phyloP scores from a whole-genome alignment of 352 stramenopile genomes.

The Phytophthora europaea region DNA sequence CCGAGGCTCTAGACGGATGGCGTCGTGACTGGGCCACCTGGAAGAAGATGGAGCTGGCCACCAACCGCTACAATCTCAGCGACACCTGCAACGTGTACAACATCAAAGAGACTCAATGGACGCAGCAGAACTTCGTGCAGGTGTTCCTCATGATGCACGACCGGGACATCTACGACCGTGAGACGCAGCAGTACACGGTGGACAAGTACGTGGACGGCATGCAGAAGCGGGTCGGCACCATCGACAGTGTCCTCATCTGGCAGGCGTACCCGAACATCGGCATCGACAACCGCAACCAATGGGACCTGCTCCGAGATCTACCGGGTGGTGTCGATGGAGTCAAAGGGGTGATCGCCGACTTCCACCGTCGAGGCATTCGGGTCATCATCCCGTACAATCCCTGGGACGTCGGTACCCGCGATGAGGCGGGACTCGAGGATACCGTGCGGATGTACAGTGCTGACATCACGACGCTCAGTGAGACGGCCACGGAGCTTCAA shows the following conservation, averaged over 20 bases:
- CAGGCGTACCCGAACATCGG: constrained; percentile 86
- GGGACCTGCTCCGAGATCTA: constrained; percentile 70
- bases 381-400: constrained; percentile 89
- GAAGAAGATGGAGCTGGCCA: constrained; percentile 78
- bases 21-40: constrained; percentile 65
- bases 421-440: constrained; percentile 61
- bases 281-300: constrained; percentile 89
- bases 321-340: constrained; percentile 63
- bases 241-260: constrained; percentile 90
- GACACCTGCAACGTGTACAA: constrained; percentile 84
- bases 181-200: constrained; percentile 68
- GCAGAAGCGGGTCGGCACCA: constrained; percentile 55
- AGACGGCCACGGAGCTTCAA: constrained; percentile 47
- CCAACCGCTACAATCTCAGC: constrained; percentile 67
- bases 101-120: constrained; percentile 66
- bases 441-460: constrained; percentile 77
- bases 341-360: constrained; percentile 57
- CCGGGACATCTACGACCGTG: constrained; percentile 78
- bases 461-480: constrained; percentile 67
- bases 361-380: constrained; percentile 65
- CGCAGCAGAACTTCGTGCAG: constrained; percentile 83
- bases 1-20: constrained; percentile 58
- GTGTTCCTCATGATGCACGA: constrained; percentile 83
- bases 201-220: constrained; percentile 75
- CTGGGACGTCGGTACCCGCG: constrained; percentile 81